These are phyloP conservation scores for Penicillium daleae DNA, from an alignment of 495 filamentous ascomycete species.

Conservation along the genomic window DNA sequence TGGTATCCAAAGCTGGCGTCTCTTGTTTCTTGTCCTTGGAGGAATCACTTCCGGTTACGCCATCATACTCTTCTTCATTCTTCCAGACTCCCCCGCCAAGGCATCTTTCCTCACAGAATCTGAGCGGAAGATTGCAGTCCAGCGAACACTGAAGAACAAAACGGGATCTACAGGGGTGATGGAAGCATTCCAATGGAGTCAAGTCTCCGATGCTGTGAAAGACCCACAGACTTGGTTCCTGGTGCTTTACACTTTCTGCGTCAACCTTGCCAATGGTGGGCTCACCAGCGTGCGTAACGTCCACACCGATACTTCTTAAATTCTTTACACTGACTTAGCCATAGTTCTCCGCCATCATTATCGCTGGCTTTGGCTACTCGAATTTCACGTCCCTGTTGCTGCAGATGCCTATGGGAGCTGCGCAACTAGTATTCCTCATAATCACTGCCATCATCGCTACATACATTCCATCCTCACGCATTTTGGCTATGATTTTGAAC, in stretches of 20 bases:
- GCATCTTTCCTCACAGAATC: slow-evolving; percentile 44
- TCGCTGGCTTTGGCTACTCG: slow-evolving; percentile 33
- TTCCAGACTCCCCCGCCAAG: slow-evolving; percentile 55
- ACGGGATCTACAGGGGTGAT: slow-evolving; percentile 47
- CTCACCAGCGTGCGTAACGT: slow-evolving; percentile 26
- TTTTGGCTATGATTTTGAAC: slow-evolving; percentile 22
- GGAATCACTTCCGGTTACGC: slow-evolving; percentile 43
- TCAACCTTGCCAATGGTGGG: slow-evolving; percentile 31
- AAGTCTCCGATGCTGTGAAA: slow-evolving; percentile 44
- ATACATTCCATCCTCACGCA: slow-evolving; percentile 17
- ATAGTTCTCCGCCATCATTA: slow-evolving; percentile 27
- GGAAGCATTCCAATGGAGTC: slow-evolving; percentile 48
- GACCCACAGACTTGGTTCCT: slow-evolving; percentile 44
- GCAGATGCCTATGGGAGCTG: slow-evolving; percentile 28
- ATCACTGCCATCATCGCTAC: slow-evolving; percentile 29
- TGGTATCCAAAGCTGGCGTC: slow-evolving; percentile 46
- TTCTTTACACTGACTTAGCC: neutral
- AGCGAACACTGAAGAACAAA: slow-evolving; percentile 49
- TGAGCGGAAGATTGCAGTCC: slow-evolving; percentile 48
- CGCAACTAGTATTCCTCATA: slow-evolving; percentile 33
- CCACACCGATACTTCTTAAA: neutral
- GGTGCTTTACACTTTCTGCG: slow-evolving; percentile 22
- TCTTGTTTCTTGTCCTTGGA: slow-evolving; percentile 49
- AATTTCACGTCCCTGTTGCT: slow-evolving; percentile 31
- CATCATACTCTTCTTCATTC: slow-evolving; percentile 43